Evolutionary conservation across 2,329 filamentous ascomycete species (phyloP).

Genomic region (Pezicula rhizophila): DNA sequence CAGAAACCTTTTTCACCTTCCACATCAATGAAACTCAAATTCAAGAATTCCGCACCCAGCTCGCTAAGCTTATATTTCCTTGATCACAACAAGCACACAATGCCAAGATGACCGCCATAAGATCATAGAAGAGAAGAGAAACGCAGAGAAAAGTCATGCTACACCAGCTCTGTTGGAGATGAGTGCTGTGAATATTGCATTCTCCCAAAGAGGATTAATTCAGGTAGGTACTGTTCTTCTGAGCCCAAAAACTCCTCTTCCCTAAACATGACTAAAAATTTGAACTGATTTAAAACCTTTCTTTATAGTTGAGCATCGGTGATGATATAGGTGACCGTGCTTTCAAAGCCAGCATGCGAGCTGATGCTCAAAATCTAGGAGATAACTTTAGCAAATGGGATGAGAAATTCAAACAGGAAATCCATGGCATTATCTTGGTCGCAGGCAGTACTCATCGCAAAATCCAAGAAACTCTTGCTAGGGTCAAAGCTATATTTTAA

Average conservation of each 20-base stretch:
- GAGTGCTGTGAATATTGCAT: constrained; percentile 17
- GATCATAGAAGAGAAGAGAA: background rate
- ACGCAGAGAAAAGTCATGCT: too few species aligned
- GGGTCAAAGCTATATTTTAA: too few species aligned
- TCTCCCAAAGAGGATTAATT: constrained; percentile 20
- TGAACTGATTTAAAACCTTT: constrained; percentile 32
- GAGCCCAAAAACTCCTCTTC: constrained; percentile 23
- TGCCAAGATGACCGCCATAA: background rate
- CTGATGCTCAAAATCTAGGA: too few species aligned
- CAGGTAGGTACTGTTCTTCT: constrained; percentile 9
- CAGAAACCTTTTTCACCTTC: constrained; percentile 3
- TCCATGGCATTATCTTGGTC: too few species aligned
- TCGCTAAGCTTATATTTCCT: background rate
- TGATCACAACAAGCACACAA: background rate
- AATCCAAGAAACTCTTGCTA: too few species aligned
- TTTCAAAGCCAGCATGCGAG: too few species aligned
- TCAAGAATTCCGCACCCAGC: background rate
- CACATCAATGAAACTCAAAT: background rate
- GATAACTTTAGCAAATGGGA: too few species aligned
- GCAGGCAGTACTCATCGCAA: too few species aligned
- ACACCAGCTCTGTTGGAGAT: background rate
- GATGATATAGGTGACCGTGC: constrained; percentile 8
- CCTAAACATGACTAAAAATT: constrained; percentile 10
- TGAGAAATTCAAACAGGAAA: too few species aligned
- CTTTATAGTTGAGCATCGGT: constrained; percentile 24